Evolutionary conservation across 1,284 basidiomycete genomes (phyloP), one percentile per base, ranked within the genome.

Genomic region (Pisolithus thermaeus): DNA sequence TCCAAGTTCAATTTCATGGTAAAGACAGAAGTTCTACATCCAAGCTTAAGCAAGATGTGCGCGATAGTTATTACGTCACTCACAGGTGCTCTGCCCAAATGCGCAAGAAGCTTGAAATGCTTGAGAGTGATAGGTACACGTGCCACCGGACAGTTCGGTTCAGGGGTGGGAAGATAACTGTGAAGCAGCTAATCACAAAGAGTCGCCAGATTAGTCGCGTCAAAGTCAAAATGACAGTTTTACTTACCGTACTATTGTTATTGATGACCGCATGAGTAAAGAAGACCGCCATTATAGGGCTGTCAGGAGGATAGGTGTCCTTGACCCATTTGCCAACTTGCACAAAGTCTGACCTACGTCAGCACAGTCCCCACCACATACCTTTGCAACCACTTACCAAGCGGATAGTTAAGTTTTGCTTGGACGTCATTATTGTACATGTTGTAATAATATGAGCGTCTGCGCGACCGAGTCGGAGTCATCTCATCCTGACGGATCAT

Each of bases 401-500:
- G 56, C n/a, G 83, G 81, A 61, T 79, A 80, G 41, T 73, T 71
- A 47, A 72, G 61, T 54, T 78, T 81, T 43, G 71, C 73, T 36
- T 72, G 65, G 27, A 64, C 61, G 56, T 81, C 76, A 49, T 52
- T 54, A 47, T 67, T 64, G 50, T 70, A 73, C 7, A 69, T 66
- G 52, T 65, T 70, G 50, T 71, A 69, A 58, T 76, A 77, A 54
- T 76, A 79, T 30, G 75, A 74, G 51, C 83, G 70, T 54, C 84
- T 71, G 30, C 81, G 70, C 27, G 74, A 72, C 40, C 80, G 74
- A 22, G 73, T 67, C n/a, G 80, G 80, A n/a, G 74, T 67, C 54
- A 78, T 66, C 63, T 86, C 84, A 57, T 87, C 84, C 46, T 82
- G 79, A 39, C 81, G 76, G 58, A 87, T 86, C 81, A 84, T 84